phyloP scores from a whole-genome alignment of 192 early-diverging fungal genomes.

The Helicostylum pulchrum region DNA sequence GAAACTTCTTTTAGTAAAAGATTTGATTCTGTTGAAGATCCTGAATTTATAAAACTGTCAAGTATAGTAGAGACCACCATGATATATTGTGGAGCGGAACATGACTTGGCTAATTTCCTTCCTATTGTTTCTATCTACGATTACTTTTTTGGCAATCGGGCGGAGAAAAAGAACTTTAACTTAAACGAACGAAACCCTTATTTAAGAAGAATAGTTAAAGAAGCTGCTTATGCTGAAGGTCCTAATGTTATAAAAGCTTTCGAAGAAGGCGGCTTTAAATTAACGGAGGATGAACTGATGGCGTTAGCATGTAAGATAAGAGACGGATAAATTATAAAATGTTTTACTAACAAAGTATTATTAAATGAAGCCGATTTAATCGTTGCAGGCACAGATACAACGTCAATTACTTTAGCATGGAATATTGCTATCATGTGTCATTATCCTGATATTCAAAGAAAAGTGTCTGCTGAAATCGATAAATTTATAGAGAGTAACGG shows the following conservation, averaged over 20 bases:
- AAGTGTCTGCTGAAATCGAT: conserved; percentile 12
- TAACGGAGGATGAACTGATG: too few relatives aligned
- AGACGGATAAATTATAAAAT: too few relatives aligned
- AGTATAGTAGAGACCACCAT: background rate
- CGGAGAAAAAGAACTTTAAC: background rate
- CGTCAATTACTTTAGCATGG: conserved; percentile 7
- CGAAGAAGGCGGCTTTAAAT: too few relatives aligned
- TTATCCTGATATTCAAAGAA: conserved; percentile 17
- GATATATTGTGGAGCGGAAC: background rate
- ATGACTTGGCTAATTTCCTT: background rate
- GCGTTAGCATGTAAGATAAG: too few relatives aligned
- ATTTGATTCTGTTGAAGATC: background rate
- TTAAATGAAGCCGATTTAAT: background rate
- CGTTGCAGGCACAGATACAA: conserved; percentile 8
- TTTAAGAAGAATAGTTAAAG: background rate
- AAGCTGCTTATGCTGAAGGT: background rate
- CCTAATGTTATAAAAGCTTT: conserved; percentile 6
- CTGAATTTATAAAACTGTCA: background rate
- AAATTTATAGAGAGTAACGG: background rate
- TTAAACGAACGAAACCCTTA: background rate
- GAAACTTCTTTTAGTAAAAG: background rate
- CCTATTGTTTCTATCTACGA: background rate
- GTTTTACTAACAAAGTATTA: too few relatives aligned
- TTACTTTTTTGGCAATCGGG: background rate
- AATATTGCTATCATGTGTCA: conserved; percentile 3